A percentile compares a stretch with the other conserved stretches of the same genome.
Evolutionary conservation across 306 rosid species (phyloP).

Genomic region (Biancaea sappan): DNA sequence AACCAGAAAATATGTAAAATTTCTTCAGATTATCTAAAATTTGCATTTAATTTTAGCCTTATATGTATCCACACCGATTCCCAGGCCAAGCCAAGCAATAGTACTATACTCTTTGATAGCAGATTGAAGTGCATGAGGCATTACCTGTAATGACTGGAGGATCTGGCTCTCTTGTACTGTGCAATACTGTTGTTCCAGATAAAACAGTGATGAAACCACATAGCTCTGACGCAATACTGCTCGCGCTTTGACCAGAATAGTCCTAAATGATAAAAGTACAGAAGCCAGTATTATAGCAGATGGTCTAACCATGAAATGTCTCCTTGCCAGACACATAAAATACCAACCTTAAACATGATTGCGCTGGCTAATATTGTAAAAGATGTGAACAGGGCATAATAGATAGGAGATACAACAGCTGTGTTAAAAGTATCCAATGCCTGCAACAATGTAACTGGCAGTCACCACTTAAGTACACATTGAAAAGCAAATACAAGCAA

Average conservation of each 20-base stretch:
- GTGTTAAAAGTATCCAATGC: constrained; percentile 91
- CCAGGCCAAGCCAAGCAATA: constrained; percentile 15
- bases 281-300: constrained; percentile 28
- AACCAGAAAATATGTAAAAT: constrained; percentile 31
- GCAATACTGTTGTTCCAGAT: constrained; percentile 85
- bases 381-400: constrained; percentile 89
- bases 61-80: neutral
- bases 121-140: constrained; percentile 30
- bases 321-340: constrained; percentile 27
- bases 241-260: constrained; percentile 88
- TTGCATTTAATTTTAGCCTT: constrained; percentile 8
- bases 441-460: constrained; percentile 46
- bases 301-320: constrained; percentile 28
- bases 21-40: constrained; percentile 25
- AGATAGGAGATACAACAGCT: constrained; percentile 82
- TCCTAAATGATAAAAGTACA: constrained; percentile 52
- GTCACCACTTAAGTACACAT: constrained; percentile 9
- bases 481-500: constrained; percentile 34
- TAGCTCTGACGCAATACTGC: constrained; percentile 78
- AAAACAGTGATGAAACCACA: constrained; percentile 87
- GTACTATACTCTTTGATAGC: neutral
- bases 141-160: constrained; percentile 64
- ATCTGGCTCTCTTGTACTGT: constrained; percentile 72
- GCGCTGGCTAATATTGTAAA: constrained; percentile 88
- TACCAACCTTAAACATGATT: constrained; percentile 89